A percentile compares a stretch with the other conserved stretches of the same genome.
These are phyloP conservation scores for Leucocoprinus birnbaumii DNA, from an alignment of 768 basidiomycete species.

Conservation along the genomic window DNA sequence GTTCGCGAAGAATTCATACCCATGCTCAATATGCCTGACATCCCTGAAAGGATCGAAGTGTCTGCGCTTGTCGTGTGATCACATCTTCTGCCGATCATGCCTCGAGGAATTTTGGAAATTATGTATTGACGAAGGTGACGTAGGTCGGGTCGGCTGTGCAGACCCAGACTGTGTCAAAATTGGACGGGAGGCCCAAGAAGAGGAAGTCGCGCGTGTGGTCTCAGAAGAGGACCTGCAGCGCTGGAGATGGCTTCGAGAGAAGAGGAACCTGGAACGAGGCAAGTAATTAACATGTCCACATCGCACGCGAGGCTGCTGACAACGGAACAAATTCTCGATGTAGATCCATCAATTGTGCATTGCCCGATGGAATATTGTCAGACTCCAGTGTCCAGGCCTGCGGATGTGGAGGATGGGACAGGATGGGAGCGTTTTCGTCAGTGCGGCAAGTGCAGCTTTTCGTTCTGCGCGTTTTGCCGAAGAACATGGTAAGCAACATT, in stretches of 20 bases:
- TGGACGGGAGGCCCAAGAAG: slow-evolving; percentile 56
- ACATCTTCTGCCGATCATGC: slow-evolving; percentile 84
- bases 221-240: slow-evolving; percentile 60
- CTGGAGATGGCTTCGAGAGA: slow-evolving; percentile 78
- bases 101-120: slow-evolving; percentile 80
- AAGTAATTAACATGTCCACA: slow-evolving; percentile 11
- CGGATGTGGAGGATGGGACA: slow-evolving; percentile 46
- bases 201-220: slow-evolving; percentile 71
- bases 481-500: slow-evolving; percentile 61
- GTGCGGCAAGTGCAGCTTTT: slow-evolving; percentile 69
- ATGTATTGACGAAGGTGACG: slow-evolving; percentile 77
- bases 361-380: slow-evolving; percentile 85
- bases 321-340: slow-evolving; percentile 11
- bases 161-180: slow-evolving; percentile 76
- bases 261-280: slow-evolving; percentile 73
- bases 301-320: not conserved
- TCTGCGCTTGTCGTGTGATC: slow-evolving; percentile 64
- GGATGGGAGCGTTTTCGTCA: slow-evolving; percentile 72
- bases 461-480: slow-evolving; percentile 82
- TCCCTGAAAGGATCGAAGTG: slow-evolving; percentile 75
- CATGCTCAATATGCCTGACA: slow-evolving; percentile 75
- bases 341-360: slow-evolving; percentile 76
- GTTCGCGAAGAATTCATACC: slow-evolving; percentile 65
- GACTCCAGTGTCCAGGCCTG: slow-evolving; percentile 65
- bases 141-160: slow-evolving; percentile 77